Evolutionary conservation across 2,329 filamentous ascomycete genomes (phyloP).

Genomic region (Aschersonia sp.): DNA sequence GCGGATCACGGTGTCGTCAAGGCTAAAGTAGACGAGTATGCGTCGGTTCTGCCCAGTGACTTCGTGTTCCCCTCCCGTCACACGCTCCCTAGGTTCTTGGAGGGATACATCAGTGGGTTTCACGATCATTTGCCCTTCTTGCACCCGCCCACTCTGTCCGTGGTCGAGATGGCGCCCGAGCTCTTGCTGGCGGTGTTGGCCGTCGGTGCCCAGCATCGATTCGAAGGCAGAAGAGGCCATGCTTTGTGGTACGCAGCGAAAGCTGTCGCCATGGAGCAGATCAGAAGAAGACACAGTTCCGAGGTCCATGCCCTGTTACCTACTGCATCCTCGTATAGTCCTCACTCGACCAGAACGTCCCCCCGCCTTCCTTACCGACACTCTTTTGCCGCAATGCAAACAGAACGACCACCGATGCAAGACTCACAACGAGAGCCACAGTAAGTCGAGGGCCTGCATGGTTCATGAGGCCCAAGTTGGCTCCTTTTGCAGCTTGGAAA

Average conservation of each 20-base stretch:
- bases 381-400: constrained; percentile 43
- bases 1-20: constrained; percentile 41
- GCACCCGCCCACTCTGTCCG: constrained; percentile 51
- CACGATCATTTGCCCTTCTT: constrained; percentile 44
- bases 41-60: constrained; percentile 41
- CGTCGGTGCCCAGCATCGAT: constrained; percentile 52
- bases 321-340: constrained; percentile 42
- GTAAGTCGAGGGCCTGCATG: constrained; percentile 24
- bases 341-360: constrained; percentile 43
- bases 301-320: constrained; percentile 42
- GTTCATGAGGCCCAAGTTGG: neutral
- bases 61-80: constrained; percentile 57
- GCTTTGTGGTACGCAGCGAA: constrained; percentile 48
- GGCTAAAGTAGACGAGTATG: constrained; percentile 46
- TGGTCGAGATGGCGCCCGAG: constrained; percentile 52
- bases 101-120: constrained; percentile 57
- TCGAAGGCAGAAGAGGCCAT: constrained; percentile 43
- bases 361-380: constrained; percentile 42
- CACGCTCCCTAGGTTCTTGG: constrained; percentile 53
- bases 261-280: constrained; percentile 43
- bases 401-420: constrained; percentile 40
- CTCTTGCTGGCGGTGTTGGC: constrained; percentile 53
- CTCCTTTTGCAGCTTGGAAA: neutral
- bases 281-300: constrained; percentile 39
- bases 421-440: constrained; percentile 45